phyloP scores from a whole-genome alignment of 176 grass and related monocot genomes.

The Chrysopogon serrulatus region DNA sequence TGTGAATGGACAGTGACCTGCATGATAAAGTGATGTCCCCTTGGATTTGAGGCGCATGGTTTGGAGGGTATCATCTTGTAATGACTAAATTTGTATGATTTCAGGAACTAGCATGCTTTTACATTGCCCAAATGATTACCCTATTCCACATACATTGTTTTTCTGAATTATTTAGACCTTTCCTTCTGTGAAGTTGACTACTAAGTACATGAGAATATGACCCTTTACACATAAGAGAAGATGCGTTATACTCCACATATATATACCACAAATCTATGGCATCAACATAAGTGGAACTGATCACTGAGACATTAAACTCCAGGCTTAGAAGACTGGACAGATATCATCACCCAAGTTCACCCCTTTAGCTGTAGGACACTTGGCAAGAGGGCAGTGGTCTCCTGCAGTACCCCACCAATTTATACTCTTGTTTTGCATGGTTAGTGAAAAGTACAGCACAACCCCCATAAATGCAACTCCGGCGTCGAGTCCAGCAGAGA shows the following conservation, averaged over 20 bases:
- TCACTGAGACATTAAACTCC: not conserved
- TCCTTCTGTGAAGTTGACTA: not conserved
- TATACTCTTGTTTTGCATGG: constrained; percentile 47
- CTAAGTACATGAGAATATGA: not conserved
- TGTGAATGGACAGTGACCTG: too few species aligned
- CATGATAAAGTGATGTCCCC: too few species aligned
- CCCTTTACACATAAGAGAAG: constrained; percentile 10
- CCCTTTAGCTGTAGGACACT: constrained; percentile 58
- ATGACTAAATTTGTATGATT: not conserved
- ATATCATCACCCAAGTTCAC: constrained; percentile 26
- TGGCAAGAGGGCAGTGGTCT: constrained; percentile 68
- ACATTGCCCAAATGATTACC: not conserved
- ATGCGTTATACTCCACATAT: not conserved
- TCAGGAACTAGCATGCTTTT: not conserved
- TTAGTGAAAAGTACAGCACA: constrained; percentile 61
- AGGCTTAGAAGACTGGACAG: constrained; percentile 49
- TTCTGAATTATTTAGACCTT: not conserved
- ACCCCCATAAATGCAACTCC: constrained; percentile 86
- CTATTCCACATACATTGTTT: not conserved
- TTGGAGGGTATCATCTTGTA: not conserved
- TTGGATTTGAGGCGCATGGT: not conserved
- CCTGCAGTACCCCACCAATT: constrained; percentile 62
- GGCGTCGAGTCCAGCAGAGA: constrained; percentile 56
- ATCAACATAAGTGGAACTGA: not conserved
- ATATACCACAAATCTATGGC: not conserved